phyloP scores from a whole-genome alignment of 1,284 basidiomycete genomes.

The Ceratobasidium sp. region DNA sequence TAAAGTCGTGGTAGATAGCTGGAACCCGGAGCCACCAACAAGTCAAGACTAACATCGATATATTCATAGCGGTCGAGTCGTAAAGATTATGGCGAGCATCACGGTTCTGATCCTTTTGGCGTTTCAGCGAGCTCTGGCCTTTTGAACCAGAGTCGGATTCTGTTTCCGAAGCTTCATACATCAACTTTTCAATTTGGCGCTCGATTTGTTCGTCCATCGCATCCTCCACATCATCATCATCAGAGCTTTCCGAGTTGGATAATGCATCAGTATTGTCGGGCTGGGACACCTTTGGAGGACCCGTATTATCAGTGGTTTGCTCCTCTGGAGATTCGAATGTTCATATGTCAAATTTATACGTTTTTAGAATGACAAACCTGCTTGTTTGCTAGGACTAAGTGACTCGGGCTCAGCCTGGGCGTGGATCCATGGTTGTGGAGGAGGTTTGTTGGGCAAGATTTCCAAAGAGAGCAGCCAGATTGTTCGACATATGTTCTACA shows the following conservation, averaged over 20 bases:
- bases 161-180: slow-evolving; percentile 39
- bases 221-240: slow-evolving; percentile 53
- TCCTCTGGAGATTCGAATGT: slow-evolving; percentile 25
- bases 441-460: slow-evolving; percentile 65
- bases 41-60: slow-evolving; percentile 71
- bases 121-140: slow-evolving; percentile 40
- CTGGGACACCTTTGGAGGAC: slow-evolving; percentile 40
- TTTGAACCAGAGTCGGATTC: slow-evolving; percentile 26
- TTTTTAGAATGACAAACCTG: not conserved
- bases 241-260: slow-evolving; percentile 57
- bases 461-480: slow-evolving; percentile 80
- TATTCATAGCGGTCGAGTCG: slow-evolving; percentile 65
- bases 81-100: slow-evolving; percentile 45
- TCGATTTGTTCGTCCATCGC: slow-evolving; percentile 47
- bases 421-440: slow-evolving; percentile 65
- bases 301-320: slow-evolving; percentile 44
- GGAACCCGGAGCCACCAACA: slow-evolving; percentile 83
- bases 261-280: slow-evolving; percentile 58
- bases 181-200: slow-evolving; percentile 31
- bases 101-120: slow-evolving; percentile 39
- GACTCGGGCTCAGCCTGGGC: slow-evolving; percentile 49
- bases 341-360: not conserved
- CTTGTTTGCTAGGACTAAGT: not conserved
- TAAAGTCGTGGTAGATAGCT: slow-evolving; percentile 74
- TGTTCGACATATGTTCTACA: slow-evolving; percentile 77